These are phyloP conservation scores for Schizosaccharomyces lindneri DNA, from an alignment of 805 yeast species.

Conservation along the genomic window DNA sequence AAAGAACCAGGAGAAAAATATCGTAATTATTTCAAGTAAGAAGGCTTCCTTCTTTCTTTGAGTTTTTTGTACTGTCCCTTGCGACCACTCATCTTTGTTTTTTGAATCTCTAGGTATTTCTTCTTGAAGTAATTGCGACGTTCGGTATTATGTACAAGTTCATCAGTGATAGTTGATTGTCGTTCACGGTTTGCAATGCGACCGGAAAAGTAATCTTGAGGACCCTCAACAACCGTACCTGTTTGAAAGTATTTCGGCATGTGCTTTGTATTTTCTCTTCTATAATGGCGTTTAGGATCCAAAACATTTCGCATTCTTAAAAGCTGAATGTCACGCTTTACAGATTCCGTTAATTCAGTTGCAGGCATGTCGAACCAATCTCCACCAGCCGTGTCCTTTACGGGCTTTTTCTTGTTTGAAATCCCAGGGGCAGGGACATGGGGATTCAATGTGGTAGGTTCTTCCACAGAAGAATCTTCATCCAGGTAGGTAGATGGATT, in stretches of 20 bases:
- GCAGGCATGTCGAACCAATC: conserved; percentile 67
- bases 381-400: conserved; percentile 22
- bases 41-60: neutral
- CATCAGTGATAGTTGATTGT: conserved; percentile 57
- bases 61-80: neutral
- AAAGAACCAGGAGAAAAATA: neutral
- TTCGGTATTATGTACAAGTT: conserved; percentile 48
- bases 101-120: conserved; percentile 60
- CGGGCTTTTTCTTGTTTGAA: neutral
- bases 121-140: conserved; percentile 59
- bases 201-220: conserved; percentile 47
- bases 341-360: conserved; percentile 42
- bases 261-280: conserved; percentile 24
- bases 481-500: neutral
- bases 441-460: neutral
- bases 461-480: neutral
- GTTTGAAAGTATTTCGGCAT: conserved; percentile 61
- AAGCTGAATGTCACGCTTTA: conserved; percentile 54
- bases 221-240: conserved; percentile 70
- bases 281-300: conserved; percentile 89
- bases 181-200: conserved; percentile 47
- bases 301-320: conserved; percentile 70
- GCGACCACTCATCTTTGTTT: conserved; percentile 4
- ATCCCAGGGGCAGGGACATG: neutral
- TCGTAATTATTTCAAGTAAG: neutral